These are phyloP conservation scores for Mycena chlorophos DNA, from an alignment of 768 basidiomycete genomes.

Conservation along the genomic window DNA sequence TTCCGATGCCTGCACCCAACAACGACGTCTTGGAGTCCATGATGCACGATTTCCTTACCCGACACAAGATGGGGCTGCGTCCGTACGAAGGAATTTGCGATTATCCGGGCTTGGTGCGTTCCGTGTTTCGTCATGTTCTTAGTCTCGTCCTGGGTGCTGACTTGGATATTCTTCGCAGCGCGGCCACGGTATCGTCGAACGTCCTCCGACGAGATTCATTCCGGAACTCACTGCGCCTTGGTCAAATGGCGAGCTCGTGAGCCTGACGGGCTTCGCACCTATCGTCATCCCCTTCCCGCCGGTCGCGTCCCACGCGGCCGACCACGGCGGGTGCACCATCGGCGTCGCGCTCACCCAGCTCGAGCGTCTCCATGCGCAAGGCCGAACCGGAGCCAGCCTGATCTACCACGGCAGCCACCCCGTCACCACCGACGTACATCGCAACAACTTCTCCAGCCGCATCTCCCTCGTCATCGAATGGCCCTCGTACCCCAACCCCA, in stretches of 20 bases:
- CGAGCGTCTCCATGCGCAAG: neutral
- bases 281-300: neutral
- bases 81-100: neutral
- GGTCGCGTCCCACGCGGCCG: no score
- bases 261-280: neutral
- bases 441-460: neutral
- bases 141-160: neutral
- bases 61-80: neutral
- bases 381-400: neutral
- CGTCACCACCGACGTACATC: neutral
- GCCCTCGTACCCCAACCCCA: neutral
- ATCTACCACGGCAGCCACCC: neutral
- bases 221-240: neutral
- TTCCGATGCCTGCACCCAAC: no score
- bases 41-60: no score
- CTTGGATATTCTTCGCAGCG: neutral
- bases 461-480: neutral
- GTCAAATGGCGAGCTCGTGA: neutral
- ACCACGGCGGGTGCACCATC: neutral
- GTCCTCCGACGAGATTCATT: neutral
- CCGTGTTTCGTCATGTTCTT: neutral
- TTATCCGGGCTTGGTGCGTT: neutral
- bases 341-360: neutral
- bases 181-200: neutral
- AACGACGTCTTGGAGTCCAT: conserved; percentile 4